Evolutionary conservation across 78 protist species (phyloP), one percentile per base, ranked within the genome.

Genomic region (Andalucia godoyi): DNA sequence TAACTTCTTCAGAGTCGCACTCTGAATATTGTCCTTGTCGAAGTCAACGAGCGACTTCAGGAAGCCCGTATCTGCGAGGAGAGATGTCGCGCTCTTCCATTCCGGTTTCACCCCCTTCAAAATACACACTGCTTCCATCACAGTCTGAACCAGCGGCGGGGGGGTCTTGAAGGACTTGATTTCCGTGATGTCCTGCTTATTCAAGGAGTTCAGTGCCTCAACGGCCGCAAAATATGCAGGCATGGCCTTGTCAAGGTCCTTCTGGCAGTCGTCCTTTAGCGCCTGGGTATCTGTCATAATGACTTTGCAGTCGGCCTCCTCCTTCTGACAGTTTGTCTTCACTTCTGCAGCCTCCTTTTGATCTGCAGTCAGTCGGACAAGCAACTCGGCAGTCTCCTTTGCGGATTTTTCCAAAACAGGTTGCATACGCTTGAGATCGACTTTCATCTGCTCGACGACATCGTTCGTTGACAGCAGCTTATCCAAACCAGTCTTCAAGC

Each of bases 11-110:
- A 84, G 9, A 23, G 54, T 21, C 68, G 2, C 12, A 18, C 38
- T 63, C n/a, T 41, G 43, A 51, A 84, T 79, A 60, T 78, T 66
- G 63, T 84, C 89, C 59, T 74, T 77, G 71, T 87, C 86, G 51
- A 62, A 87, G 39, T 50, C 42, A 9, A 23, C 10, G 33, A 87
- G 65, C 53, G 51, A 3, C 4, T 51, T 27, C 18, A 51, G 46
- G 54, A 72, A 61, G 8, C 45, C 7, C 30, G 65, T 42, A 37
- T 72, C 65, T 17, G 46, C n/a, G 33, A 72, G 52, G 57, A 52
- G 34, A 39, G 46, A 25, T 46, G 74, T 79, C 9, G 80, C 57
- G n/a, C 65, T 18, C n/a, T 47, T 66, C 85, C 86, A 84, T 43
- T 68, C 72, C 9, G 74, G 23, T 57, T 74, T 68, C 40, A 32